Evolutionary conservation across 441 rosid species (phyloP), one percentile per base, ranked within the genome.

Genomic region (Gossypium gossypioides): DNA sequence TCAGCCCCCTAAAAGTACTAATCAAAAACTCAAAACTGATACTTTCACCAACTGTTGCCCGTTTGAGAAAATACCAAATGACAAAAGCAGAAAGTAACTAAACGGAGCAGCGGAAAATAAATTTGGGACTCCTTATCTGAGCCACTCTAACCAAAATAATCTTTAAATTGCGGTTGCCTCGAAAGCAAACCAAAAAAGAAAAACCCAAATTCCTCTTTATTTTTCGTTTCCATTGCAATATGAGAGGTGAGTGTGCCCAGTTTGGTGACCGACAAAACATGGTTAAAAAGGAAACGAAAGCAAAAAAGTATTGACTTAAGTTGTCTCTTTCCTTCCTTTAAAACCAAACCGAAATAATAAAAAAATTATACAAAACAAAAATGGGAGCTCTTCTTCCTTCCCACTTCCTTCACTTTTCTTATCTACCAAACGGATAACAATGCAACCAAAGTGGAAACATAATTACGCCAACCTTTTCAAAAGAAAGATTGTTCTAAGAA

Each of bases 371-470:
- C 2, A 67, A 50, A 67, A 67, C 27, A 50, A 68, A 68, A 68
- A 51, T 8, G 16, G n/a, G 48, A 51, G 60, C 72, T 16, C 44
- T 9, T 51, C 27, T 50, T 68, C 72, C 46, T 68, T 24, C 61
- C 10, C 24, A 73, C 48, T 74, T 19, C 12, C 2, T 9, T 29
- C 56, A n/a, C 71, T 48, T 73, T 74, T 74, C 78, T 50, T 57
- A 78, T 70, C 75, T 68, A 76, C 77, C 77, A 69, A 60, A 69
- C 68, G 4, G 32, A 16, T 61, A 60, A 0, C 13, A 72, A 69
- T 27, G 72, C 74, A 59, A 50, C 21, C 40, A 2, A 58, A 18
- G 16, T 51, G 21, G 44, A 24, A 15, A 59, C 15, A 1, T 42
- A 29, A 29, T 32, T 13, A 60, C 42, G 15, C 65, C 67, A 22